These are phyloP conservation scores for Rhizoclosmatium globosum DNA, from an alignment of 192 early-diverging fungal species.

Conservation along the genomic window DNA sequence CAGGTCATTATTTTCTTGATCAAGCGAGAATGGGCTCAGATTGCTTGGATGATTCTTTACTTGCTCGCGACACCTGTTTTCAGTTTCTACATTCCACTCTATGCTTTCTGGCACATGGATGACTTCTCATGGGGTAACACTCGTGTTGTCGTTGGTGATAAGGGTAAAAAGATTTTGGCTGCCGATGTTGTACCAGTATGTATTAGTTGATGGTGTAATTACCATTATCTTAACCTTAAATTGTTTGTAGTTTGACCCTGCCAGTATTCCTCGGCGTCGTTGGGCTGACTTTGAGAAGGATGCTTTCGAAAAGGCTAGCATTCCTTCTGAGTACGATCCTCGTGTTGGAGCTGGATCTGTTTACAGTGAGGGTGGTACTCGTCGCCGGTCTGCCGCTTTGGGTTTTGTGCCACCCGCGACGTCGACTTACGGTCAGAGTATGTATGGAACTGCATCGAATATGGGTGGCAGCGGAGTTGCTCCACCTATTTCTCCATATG, in stretches of 20 bases:
- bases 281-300: conserved; percentile 78
- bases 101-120: conserved; percentile 99
- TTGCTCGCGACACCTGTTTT: conserved; percentile 94
- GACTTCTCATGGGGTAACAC: conserved; percentile 99
- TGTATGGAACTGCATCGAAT: conserved; percentile 26
- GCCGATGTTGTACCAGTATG: conserved; percentile 74
- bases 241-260: conserved; percentile 75
- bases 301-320: conserved; percentile 48
- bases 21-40: conserved; percentile 80
- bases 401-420: conserved; percentile 25
- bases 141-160: conserved; percentile 91
- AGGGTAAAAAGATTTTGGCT: conserved; percentile 60
- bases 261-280: conserved; percentile 82
- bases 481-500: conserved; percentile 14
- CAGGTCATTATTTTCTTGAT: conserved; percentile 94
- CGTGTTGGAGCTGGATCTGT: conserved; percentile 33
- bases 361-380: conserved; percentile 31
- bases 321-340: conserved; percentile 44
- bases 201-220: conserved; percentile 24
- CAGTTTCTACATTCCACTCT: conserved; percentile 73
- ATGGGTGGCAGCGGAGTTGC: neutral
- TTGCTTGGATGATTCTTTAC: conserved; percentile 97
- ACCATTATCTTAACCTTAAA: neutral
- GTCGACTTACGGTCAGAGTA: conserved; percentile 34
- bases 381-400: neutral